Conservation (phyloP, 2,329 filamentous ascomycete genomes). For the Coniella vitis region DNA sequence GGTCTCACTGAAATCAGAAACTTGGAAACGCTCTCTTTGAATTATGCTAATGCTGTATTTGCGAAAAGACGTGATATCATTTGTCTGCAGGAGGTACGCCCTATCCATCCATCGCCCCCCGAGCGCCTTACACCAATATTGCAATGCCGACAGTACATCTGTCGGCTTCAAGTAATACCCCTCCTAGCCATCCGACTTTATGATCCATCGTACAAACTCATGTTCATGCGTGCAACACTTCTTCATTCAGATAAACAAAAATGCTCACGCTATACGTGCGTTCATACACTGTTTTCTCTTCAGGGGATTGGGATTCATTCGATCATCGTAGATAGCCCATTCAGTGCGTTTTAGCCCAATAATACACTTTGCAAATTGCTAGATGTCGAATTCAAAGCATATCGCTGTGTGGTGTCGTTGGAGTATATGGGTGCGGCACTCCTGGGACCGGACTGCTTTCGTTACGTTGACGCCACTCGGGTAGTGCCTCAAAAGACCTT, state of each 20-base stretch:
- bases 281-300: too few relatives aligned
- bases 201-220: neutral
- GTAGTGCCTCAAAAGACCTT: constrained; percentile 27
- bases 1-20: constrained; percentile 29
- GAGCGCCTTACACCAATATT: neutral
- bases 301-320: too few relatives aligned
- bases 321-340: too few relatives aligned
- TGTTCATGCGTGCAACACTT: constrained; percentile 2
- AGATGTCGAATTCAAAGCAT: constrained; percentile 22
- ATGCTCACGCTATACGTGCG: too few relatives aligned
- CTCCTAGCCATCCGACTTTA: too few relatives aligned
- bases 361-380: too few relatives aligned
- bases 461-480: constrained; percentile 15
- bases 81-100: constrained; percentile 19
- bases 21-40: constrained; percentile 10
- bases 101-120: neutral
- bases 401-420: constrained; percentile 27
- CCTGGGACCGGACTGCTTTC: constrained; percentile 35
- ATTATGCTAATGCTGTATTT: constrained; percentile 24
- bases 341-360: too few relatives aligned
- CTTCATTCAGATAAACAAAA: neutral
- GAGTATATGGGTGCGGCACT: constrained; percentile 28
- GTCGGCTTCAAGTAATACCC: neutral
- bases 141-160: neutral
- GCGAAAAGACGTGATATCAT: constrained; percentile 14